Percentiles rank a stretch among this genome's conserved stretches.
Evolutionary conservation across 164 flowering plant genomes (phyloP).

Genomic region (Aristolochia californica): DNA sequence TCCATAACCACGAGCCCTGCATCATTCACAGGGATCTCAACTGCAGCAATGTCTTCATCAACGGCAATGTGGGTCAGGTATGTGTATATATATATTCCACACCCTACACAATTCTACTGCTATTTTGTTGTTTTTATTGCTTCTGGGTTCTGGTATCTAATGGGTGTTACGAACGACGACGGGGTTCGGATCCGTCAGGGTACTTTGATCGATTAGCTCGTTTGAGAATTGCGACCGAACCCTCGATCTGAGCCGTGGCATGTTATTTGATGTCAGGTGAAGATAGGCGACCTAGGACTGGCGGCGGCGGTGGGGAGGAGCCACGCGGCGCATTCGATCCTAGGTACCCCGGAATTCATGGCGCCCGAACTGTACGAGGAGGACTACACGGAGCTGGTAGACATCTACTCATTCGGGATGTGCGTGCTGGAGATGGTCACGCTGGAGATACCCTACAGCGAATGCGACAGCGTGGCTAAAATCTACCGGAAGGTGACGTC

Average conservation of each 20-base stretch:
- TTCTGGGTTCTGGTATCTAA: too few species aligned
- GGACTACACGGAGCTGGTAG: constrained; percentile 67
- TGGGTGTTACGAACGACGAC: neutral
- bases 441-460: constrained; percentile 59
- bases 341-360: constrained; percentile 85
- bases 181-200: too few species aligned
- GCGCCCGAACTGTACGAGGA: constrained; percentile 81
- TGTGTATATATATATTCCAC: too few species aligned
- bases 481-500: constrained; percentile 62
- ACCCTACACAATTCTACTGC: too few species aligned
- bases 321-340: constrained; percentile 57
- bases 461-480: constrained; percentile 54
- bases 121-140: neutral
- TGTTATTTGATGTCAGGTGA: constrained; percentile 27
- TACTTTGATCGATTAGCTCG: too few species aligned
- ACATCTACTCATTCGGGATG: constrained; percentile 76
- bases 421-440: constrained; percentile 73
- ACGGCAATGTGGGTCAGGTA: constrained; percentile 81
- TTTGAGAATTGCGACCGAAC: too few species aligned
- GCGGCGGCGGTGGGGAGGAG: constrained; percentile 58
- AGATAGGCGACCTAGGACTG: constrained; percentile 76
- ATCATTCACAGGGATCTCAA: constrained; percentile 77
- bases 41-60: constrained; percentile 74
- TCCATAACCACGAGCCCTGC: constrained; percentile 68
- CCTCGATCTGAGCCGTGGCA: too few species aligned